Evolutionary conservation across 2,329 filamentous ascomycete genomes (phyloP), one percentile per base, ranked within the genome.

Genomic region (Podosphaera aphanis): DNA sequence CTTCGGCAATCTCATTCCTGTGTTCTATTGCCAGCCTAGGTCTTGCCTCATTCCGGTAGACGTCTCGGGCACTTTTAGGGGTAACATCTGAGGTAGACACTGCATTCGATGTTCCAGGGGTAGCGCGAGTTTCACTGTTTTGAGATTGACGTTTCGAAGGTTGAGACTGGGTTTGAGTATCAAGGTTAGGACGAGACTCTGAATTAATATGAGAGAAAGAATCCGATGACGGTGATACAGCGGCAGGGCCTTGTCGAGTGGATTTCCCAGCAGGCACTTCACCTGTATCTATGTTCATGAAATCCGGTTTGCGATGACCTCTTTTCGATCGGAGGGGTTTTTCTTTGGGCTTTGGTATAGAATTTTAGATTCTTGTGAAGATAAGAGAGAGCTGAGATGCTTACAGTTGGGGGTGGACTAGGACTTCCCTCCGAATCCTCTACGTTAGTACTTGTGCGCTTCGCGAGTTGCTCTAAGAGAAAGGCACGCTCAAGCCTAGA

Each of bases 401-500:
- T 52, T 73, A 82, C 78, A 55, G 81, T 84, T 38, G 80, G 79
- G 20, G 80, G 80, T n/a, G 80, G 79, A 56, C 78, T 83, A 5
- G 78, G 79, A 58, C 78, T 83, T 55, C 79, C 77, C 55, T 86
- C 81, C 8, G 79, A 83, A 59, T 86, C 79, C 59, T 83, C 77
- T 42, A 81, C 77, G 53, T 79, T 79, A 53, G 74, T 69, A 61
- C 78, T 80, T 16, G 80, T 84, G 53, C 82, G 74, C 55, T 78
- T 78, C 18, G 76, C 70, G 37, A 90, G 68, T 59, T 84, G 76
- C 57, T 83, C 77, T 29, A 81, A 68, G 41, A 83, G 65, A 53
- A 82, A 79, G 21, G 83, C 81, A 50, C 84, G 74, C 65, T 92
- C 82, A 20, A 95, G 72, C 43, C 90, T 79, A 69, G 92, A 75